These are phyloP conservation scores for Penicillium sp. DNA, from an alignment of 2,329 filamentous ascomycete genomes.

Conservation along the genomic window DNA sequence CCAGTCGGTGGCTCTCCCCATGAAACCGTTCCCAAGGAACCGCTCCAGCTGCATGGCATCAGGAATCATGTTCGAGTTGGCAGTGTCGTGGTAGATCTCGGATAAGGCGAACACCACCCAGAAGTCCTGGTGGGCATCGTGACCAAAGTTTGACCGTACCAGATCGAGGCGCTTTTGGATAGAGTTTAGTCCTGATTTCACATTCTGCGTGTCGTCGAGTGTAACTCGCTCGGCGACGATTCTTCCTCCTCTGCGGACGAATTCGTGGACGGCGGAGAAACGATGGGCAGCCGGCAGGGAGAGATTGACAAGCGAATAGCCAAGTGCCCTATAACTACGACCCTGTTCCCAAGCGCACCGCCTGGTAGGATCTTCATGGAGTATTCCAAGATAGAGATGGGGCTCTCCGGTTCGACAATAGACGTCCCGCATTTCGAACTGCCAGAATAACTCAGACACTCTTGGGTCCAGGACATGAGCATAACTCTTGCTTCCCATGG, in stretches of 20 bases:
- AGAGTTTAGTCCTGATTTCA: conserved; percentile 12
- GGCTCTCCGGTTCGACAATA: conserved; percentile 19
- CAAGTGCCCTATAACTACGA: conserved; percentile 47
- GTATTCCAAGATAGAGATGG: conserved; percentile 59
- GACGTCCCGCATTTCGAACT: conserved; percentile 31
- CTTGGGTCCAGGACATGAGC: conserved; percentile 42
- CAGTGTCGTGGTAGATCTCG: conserved; percentile 24
- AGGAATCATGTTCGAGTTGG: conserved; percentile 12
- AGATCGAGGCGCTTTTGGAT: conserved; percentile 23
- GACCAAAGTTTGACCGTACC: conserved; percentile 12
- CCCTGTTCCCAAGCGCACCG: conserved; percentile 55
- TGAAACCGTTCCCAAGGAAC: conserved; percentile 29
- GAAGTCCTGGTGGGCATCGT: conserved; percentile 13
- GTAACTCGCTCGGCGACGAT: conserved; percentile 28
- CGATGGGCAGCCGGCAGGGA: conserved; percentile 24
- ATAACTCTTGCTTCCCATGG: neutral
- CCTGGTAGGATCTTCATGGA: conserved; percentile 53
- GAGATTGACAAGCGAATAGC: conserved; percentile 50
- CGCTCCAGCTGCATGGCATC: conserved; percentile 17
- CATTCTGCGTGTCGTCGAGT: conserved; percentile 20
- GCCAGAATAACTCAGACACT: conserved; percentile 48
- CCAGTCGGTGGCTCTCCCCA: conserved; percentile 47
- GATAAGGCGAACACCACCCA: conserved; percentile 36
- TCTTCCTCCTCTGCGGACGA: conserved; percentile 34
- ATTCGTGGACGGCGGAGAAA: conserved; percentile 28